These are phyloP conservation scores for Lathyrus oleraceus DNA, from an alignment of 306 rosid genomes.

Conservation along the genomic window DNA sequence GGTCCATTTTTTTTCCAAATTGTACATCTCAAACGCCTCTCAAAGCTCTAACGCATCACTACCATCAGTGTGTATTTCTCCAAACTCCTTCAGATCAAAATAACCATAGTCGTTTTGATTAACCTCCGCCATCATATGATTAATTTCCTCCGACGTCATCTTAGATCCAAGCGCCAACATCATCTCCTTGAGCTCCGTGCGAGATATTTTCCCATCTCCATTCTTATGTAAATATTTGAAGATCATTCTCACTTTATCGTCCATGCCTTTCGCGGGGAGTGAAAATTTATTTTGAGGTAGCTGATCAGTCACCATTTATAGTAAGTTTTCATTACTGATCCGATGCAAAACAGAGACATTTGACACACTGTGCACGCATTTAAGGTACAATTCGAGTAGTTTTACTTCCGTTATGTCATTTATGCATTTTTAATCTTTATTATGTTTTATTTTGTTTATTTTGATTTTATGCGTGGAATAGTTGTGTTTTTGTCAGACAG, in stretches of 20 bases:
- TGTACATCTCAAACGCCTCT: constrained; percentile 84
- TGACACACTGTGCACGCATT: too few relatives aligned
- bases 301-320: too few relatives aligned
- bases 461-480: too few relatives aligned
- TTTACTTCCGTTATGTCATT: too few relatives aligned
- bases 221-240: constrained; percentile 88
- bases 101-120: constrained; percentile 82
- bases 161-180: constrained; percentile 59
- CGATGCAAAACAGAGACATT: too few relatives aligned
- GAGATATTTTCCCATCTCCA: constrained; percentile 81
- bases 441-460: too few relatives aligned
- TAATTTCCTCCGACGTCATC: constrained; percentile 55
- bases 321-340: too few relatives aligned
- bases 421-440: too few relatives aligned
- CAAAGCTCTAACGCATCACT: constrained; percentile 57
- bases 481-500: too few relatives aligned
- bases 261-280: constrained; percentile 43
- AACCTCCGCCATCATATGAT: constrained; percentile 68
- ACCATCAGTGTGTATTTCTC: constrained; percentile 49
- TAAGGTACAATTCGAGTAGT: too few relatives aligned
- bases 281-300: too few relatives aligned
- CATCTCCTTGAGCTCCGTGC: constrained; percentile 59
- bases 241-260: constrained; percentile 58
- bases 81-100: constrained; percentile 75
- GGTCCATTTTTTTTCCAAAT: constrained; percentile 81